Conservation (phyloP, 495 filamentous ascomycete species). For the Bryoglossum gracile region DNA sequence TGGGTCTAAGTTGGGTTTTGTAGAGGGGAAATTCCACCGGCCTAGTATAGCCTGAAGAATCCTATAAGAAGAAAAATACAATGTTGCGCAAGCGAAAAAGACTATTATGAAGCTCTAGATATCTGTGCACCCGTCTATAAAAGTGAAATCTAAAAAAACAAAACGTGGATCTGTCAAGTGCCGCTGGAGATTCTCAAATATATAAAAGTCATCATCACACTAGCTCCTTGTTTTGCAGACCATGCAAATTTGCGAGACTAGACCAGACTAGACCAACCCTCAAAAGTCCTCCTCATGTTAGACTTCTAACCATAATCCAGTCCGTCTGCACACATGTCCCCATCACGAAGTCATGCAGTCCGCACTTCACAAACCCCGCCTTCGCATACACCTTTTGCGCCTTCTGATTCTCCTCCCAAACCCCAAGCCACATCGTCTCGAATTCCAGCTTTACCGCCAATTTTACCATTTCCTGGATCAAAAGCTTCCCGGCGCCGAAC, state of each 20-base stretch:
- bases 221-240: neutral
- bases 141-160: too few relatives aligned
- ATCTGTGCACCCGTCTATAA: too few relatives aligned
- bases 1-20: neutral
- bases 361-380: constrained; percentile 28
- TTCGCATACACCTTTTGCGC: constrained; percentile 30
- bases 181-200: too few relatives aligned
- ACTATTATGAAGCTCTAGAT: too few relatives aligned
- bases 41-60: neutral
- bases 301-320: constrained; percentile 21
- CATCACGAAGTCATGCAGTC: constrained; percentile 29
- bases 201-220: neutral
- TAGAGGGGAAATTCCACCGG: neutral
- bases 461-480: constrained; percentile 26
- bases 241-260: neutral
- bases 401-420: constrained; percentile 34
- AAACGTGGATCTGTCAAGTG: too few relatives aligned
- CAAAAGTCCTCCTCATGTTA: neutral
- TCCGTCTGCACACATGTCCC: constrained; percentile 31
- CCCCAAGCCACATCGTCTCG: constrained; percentile 33
- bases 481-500: constrained; percentile 28
- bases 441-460: constrained; percentile 31
- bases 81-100: too few relatives aligned
- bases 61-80: neutral
- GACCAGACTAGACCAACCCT: neutral